Conservation (phyloP, 2,329 filamentous ascomycete species). For the Penicillium sp. region DNA sequence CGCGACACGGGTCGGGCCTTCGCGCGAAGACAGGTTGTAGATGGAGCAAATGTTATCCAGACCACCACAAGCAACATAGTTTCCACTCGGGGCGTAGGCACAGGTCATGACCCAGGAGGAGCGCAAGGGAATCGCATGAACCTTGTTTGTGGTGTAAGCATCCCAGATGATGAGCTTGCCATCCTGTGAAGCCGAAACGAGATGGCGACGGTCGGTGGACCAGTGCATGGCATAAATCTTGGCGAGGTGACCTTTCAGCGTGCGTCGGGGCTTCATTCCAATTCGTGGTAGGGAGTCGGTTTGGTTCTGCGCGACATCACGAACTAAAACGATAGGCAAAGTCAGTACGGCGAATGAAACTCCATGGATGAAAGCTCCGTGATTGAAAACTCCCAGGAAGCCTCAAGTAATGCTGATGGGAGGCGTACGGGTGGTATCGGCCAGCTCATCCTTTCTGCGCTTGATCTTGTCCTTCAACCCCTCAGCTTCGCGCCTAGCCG, state of each 20-base stretch:
- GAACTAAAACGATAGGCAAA: conserved; percentile 60
- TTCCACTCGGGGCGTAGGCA: conserved; percentile 95
- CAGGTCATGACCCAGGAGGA: conserved; percentile 99
- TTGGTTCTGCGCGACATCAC: conserved; percentile 86
- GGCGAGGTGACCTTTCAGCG: conserved; percentile 93
- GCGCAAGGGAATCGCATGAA: conserved; percentile 93
- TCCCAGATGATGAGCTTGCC: conserved; percentile 99
- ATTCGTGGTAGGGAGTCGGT: conserved; percentile 90
- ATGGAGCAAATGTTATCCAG: conserved; percentile 99
- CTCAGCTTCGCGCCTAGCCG: conserved; percentile 94
- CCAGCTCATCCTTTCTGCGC: conserved; percentile 99
- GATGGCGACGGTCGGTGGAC: conserved; percentile 95
- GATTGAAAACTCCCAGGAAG: not conserved
- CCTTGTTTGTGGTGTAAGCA: conserved; percentile 99
- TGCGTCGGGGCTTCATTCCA: conserved; percentile 96
- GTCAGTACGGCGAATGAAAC: conserved; percentile 8
- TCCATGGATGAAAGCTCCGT: not conserved
- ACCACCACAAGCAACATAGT: conserved; percentile 97
- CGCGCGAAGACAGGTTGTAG: conserved; percentile 95
- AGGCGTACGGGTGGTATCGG: conserved; percentile 90
- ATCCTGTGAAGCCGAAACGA: conserved; percentile 97
- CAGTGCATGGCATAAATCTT: conserved; percentile 99
- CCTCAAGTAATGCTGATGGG: conserved; percentile 17
- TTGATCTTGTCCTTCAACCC: conserved; percentile 98
- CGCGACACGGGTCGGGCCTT: conserved; percentile 95